Conservation (phyloP, 306 rosid genomes). For the Chamaecrista fasciculata region DNA sequence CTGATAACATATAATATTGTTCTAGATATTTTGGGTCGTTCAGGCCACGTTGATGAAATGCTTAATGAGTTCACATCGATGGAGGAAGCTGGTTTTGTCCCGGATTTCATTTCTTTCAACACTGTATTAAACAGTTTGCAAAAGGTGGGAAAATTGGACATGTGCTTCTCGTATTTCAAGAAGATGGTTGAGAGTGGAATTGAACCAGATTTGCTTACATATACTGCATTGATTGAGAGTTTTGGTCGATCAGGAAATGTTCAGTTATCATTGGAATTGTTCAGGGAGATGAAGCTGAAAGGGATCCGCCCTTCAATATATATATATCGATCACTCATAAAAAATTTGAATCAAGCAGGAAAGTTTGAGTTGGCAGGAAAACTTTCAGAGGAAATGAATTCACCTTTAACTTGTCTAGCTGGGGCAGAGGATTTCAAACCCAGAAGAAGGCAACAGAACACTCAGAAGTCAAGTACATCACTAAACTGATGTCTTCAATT, state of each 20-base stretch:
- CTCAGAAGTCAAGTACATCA: neutral
- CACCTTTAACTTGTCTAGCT: conserved; percentile 45
- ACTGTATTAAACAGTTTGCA: conserved; percentile 60
- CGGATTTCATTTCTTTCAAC: conserved; percentile 69
- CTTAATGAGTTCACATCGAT: conserved; percentile 48
- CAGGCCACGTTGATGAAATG: conserved; percentile 56
- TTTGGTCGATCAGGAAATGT: conserved; percentile 66
- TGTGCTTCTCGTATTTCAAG: conserved; percentile 52
- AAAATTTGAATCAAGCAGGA: conserved; percentile 54
- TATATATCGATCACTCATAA: conserved; percentile 52
- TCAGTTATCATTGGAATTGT: conserved; percentile 59
- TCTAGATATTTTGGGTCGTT: conserved; percentile 67
- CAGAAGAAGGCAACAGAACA: conserved; percentile 35
- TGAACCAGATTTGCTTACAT: conserved; percentile 72
- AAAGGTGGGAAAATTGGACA: conserved; percentile 66
- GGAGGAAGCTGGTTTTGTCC: conserved; percentile 55
- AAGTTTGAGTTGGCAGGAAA: conserved; percentile 59
- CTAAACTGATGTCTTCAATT: conserved; percentile 14
- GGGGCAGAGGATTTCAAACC: conserved; percentile 52
- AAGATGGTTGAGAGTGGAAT: conserved; percentile 65
- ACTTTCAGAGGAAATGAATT: conserved; percentile 64
- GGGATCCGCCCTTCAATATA: conserved; percentile 55
- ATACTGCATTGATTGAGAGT: conserved; percentile 62
- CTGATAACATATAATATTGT: conserved; percentile 66
- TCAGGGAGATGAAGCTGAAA: conserved; percentile 65